Evolutionary conservation across 2,329 filamentous ascomycete species (phyloP), one percentile per base, ranked within the genome.

Genomic region (Fusarium sp.): DNA sequence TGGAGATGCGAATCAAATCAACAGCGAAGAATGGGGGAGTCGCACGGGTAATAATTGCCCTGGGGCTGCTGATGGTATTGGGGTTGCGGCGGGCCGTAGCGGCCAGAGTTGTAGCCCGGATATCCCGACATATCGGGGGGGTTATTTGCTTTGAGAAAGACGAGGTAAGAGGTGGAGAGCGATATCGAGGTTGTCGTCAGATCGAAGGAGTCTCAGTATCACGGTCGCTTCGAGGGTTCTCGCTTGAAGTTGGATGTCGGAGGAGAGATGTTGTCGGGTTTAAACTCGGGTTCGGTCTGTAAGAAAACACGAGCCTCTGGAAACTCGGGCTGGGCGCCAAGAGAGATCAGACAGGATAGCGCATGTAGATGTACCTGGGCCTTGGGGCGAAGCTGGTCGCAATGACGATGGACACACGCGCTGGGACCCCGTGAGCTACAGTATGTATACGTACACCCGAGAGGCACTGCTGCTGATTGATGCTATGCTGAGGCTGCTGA

Each of bases 81-180:
- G 56, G 73, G 78, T 58, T 75, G 76, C 52, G 75, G 78, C 34
- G 69, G 75, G 58, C 77, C 77, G 65, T 77, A 84, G 76, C 81
- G 81, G 66, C 85, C 85, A 76, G 81, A 81, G 61, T 83, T 81
- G 75, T 90, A 89, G 48, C 81, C 81, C 69, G 87, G 87, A 77
- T 90, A 91, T 75, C 87, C 88, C 71, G 89, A 90, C 89, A 91
- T 91, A 63, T 68, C 72, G 46, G 65, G 67, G 46, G 45, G 42
- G 40, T 48, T 33, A 39, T 18, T 45, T 34, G 43, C 38, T 50
- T 36, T 31, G 43, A 31, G 36, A 22, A 45, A n/a, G 43, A 26
- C 28, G 48, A 61, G 49, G 38, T 15, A 36, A 22, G 51, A 45
- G 33, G 28, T 40, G n/a, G 42, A 45, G 31, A n/a, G 4, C 33